Evolutionary conservation across 495 filamentous ascomycete genomes (phyloP), one percentile per base, ranked within the genome.

Genomic region (Tuber aestivum): DNA sequence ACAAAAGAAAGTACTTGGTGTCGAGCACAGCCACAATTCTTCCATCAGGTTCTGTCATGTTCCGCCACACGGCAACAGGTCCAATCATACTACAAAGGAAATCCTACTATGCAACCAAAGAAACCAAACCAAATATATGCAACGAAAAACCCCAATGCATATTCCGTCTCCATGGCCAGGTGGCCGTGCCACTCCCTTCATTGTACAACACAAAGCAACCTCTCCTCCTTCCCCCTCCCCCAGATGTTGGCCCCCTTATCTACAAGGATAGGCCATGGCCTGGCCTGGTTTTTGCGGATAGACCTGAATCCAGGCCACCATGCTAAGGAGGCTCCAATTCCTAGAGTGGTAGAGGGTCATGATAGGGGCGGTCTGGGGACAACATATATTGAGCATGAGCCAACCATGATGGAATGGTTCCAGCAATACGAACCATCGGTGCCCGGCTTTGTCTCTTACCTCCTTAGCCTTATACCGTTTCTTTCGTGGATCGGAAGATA

Each of bases 201-300:
- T 23, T 21, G 44, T 48, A 48, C 44, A 48, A 48, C 20, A 48
- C 44, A 23, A 23, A 21, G 56, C 38, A 48, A 69, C 70, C 41
- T 44, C 35, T 99, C 98, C 87, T 97, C 94, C n/a, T 91, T 96
- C 40, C 98, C 95, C 40, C 37, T 37, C 2, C 75, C 48, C 32
- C 42, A 27, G 70, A 81, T 77, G 74, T 68, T 75, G n/a, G 42
- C 32, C 20, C n/a, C 74, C n/a, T 9, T 45, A n/a, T 75, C 84
- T 40, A 85, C 87, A 75, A 91, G 91, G 83, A 72, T 92, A 75
- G 91, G 93, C 82, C 91, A 91, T 80, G 85, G 85, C 72, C 83
- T 95, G 83, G 95, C 95, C 74, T 95, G 93, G 84, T 88, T 86
- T 71, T 86, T 98, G 42, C 92, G 93, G 32, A 97, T 98, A 86